Percentiles rank a stretch among this genome's conserved stretches.
These are phyloP conservation scores for Furcasterigmium furcatum DNA, from an alignment of 2,329 filamentous ascomycete species.

Conservation along the genomic window DNA sequence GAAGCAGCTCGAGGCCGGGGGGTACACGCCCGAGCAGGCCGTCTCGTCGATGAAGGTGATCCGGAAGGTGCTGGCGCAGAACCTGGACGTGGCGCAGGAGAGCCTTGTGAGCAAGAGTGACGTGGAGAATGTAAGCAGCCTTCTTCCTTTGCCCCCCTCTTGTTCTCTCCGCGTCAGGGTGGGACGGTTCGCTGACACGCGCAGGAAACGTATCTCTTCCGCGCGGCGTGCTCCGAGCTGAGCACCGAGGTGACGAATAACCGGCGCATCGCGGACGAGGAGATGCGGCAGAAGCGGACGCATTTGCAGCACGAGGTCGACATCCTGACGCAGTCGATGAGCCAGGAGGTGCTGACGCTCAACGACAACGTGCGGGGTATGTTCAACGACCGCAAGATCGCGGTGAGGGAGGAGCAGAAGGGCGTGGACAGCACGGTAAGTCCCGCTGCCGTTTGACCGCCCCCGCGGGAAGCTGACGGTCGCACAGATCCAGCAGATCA, in stretches of 20 bases:
- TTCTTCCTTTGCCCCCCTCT: constrained; percentile 19
- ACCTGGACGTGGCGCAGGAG: constrained; percentile 76
- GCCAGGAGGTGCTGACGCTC: constrained; percentile 75
- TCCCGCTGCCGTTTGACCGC: constrained; percentile 11
- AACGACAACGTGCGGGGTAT: constrained; percentile 93
- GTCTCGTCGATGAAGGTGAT: constrained; percentile 92
- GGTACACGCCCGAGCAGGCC: constrained; percentile 72
- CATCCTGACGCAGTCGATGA: constrained; percentile 79
- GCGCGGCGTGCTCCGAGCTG: constrained; percentile 89
- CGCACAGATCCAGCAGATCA: constrained; percentile 79
- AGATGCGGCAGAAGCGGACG: constrained; percentile 77
- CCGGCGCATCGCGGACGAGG: constrained; percentile 73
- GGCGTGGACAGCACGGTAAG: constrained; percentile 74
- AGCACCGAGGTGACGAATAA: constrained; percentile 81
- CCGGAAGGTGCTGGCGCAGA: constrained; percentile 69
- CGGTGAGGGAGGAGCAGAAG: constrained; percentile 83
- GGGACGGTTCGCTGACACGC: neutral
- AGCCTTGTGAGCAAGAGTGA: constrained; percentile 86
- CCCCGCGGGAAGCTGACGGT: neutral
- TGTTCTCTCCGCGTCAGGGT: neutral
- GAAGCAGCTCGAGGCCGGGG: constrained; percentile 67
- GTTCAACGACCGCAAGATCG: constrained; percentile 95
- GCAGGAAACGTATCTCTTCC: constrained; percentile 85
- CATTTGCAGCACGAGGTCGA: constrained; percentile 94
- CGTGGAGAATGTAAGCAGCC: constrained; percentile 73